Evolutionary conservation across 2,329 filamentous ascomycete species (phyloP), one percentile per base, ranked within the genome.

Genomic region (Aspergillus eucalypticola): DNA sequence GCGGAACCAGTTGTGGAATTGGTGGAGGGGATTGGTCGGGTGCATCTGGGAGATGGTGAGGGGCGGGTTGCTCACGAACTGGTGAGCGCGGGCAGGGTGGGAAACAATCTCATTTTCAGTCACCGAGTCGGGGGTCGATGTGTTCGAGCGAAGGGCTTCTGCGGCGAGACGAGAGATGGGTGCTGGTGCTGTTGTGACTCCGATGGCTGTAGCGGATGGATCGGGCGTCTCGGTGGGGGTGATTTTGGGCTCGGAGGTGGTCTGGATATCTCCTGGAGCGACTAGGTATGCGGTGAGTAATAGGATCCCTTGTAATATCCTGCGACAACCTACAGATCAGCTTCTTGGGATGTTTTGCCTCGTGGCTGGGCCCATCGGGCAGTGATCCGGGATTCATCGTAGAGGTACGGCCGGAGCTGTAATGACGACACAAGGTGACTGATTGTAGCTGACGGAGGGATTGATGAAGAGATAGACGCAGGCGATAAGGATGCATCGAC

Each of bases 1-100:
- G 11, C 84, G 83, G 83, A 96, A 99, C 95, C 95, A 99, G 63
- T 79, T 76, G 80, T 96, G 86, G 82, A 98, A 99, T 80, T 98
- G 95, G 32, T 82, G 81, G 60, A 94, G 86, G 0, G 95, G 95
- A 57, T 77, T 78, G 21, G 75, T 74, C 32, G 72, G 73, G 60
- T 78, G 75, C 54, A 79, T 67, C 59, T 78, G 75, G 39, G 75
- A 75, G 58, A 78, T 66, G 7, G 75, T 77, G 8, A 79, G 68
- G 1, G 76, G 77, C 0, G 77, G 77, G 63, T 79, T 79, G 38
- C 70, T 74, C 54, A 74, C 66, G 67, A 79, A 79, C 56, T 79
- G 77, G 64, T 79, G 77, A 3, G 77, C 77, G 48, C 75, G 76
- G 5, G 77, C 72, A 7, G 77, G 70, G 58, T 75, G 66, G 3